phyloP scores from a whole-genome alignment of 371 early-diverging fungal species.

The Basidiobolus meristosporus region DNA sequence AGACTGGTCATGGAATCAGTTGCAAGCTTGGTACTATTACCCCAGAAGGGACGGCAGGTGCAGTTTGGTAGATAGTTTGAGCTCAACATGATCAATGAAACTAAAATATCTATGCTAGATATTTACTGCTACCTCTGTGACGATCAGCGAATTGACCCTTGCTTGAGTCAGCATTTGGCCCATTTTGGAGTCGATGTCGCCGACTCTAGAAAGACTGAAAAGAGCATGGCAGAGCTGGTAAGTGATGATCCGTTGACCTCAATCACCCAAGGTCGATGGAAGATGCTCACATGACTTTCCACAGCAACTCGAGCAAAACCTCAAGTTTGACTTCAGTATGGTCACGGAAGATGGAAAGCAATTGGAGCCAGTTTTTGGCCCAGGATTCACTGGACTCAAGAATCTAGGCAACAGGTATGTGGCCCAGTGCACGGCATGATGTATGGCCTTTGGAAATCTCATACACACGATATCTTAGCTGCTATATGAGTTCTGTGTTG shows the following conservation, averaged over 20 bases:
- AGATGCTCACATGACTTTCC: background rate
- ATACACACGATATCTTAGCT: slow-evolving; percentile 22
- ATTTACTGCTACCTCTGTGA: slow-evolving; percentile 85
- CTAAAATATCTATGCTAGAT: slow-evolving; percentile 21
- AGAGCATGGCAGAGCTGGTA: slow-evolving; percentile 78
- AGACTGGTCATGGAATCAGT: slow-evolving; percentile 66
- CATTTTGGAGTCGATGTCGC: slow-evolving; percentile 79
- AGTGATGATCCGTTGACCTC: background rate
- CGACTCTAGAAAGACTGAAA: slow-evolving; percentile 75
- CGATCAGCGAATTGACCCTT: slow-evolving; percentile 65
- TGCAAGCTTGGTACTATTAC: slow-evolving; percentile 92
- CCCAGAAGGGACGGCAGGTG: slow-evolving; percentile 88
- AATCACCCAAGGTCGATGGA: background rate
- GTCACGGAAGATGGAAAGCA: slow-evolving; percentile 84
- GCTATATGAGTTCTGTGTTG: slow-evolving; percentile 88
- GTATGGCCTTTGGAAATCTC: background rate
- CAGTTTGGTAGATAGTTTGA: no score
- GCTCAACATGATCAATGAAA: background rate
- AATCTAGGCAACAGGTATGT: slow-evolving; percentile 84
- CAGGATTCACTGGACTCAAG: slow-evolving; percentile 79
- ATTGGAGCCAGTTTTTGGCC: slow-evolving; percentile 64
- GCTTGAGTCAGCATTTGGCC: slow-evolving; percentile 52
- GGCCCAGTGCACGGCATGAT: background rate
- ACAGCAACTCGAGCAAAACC: slow-evolving; percentile 86
- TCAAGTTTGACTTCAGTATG: slow-evolving; percentile 94